phyloP scores from a whole-genome alignment of 2,329 filamentous ascomycete species.

The Magnaporthales sp. region DNA sequence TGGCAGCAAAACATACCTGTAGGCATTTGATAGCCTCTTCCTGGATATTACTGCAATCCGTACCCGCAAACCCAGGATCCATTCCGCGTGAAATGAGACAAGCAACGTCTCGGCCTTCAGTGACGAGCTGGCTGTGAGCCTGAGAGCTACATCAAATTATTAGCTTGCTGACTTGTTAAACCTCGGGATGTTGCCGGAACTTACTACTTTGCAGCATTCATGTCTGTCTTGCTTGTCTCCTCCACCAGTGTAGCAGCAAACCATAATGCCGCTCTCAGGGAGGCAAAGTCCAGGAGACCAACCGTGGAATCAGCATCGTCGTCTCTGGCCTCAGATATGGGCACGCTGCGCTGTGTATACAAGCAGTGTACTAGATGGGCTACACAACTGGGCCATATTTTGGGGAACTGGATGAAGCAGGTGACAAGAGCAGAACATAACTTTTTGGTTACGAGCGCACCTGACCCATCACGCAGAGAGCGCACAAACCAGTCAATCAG shows the following conservation, averaged over 20 bases:
- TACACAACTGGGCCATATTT: constrained; percentile 57
- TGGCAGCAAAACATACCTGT: constrained; percentile 36
- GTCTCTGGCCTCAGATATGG: constrained; percentile 36
- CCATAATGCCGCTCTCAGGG: constrained; percentile 52
- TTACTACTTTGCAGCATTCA: constrained; percentile 48
- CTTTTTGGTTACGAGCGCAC: constrained; percentile 60
- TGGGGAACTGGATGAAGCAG: constrained; percentile 64
- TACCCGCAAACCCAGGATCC: constrained; percentile 12
- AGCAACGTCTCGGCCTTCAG: constrained; percentile 30
- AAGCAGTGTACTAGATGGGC: constrained; percentile 55
- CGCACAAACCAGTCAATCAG: constrained; percentile 55
- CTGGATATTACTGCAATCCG: constrained; percentile 25
- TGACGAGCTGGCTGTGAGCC: constrained; percentile 29
- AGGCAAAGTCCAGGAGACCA: constrained; percentile 31
- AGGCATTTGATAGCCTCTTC: constrained; percentile 52
- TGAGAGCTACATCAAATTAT: constrained; percentile 15
- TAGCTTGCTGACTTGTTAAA: background rate
- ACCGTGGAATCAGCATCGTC: constrained; percentile 14
- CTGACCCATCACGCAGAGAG: constrained; percentile 41
- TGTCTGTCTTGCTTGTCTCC: constrained; percentile 59
- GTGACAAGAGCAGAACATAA: constrained; percentile 69
- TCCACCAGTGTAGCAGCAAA: constrained; percentile 57
- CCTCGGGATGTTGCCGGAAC: constrained; percentile 8
- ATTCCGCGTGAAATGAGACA: constrained; percentile 31
- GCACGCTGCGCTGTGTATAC: constrained; percentile 32